Conservation (phyloP, 139 green algal species). For the Chlorella sorokiniana region DNA sequence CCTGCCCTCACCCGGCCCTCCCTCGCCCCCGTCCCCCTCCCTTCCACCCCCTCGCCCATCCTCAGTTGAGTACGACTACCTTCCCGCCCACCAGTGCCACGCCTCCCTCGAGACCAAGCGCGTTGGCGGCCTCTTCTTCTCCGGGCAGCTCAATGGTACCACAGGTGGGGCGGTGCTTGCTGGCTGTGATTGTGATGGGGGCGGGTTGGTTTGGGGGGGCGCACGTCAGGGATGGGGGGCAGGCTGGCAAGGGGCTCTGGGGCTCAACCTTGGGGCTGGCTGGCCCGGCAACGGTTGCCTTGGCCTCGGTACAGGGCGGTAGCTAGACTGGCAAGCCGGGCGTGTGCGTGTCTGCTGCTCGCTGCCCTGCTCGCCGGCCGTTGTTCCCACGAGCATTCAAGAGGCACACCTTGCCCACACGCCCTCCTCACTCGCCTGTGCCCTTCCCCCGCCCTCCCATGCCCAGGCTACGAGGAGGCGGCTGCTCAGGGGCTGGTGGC, state of each 20-base stretch:
- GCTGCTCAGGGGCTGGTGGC: constrained; percentile 91
- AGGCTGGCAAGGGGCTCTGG: too few species aligned
- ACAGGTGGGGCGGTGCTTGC: constrained; percentile 56
- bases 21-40: neutral
- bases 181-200: neutral
- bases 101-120: constrained; percentile 91
- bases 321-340: too few species aligned
- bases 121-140: constrained; percentile 93
- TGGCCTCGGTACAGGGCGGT: too few species aligned
- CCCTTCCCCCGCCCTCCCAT: neutral
- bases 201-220: neutral
- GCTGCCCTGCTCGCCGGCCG: too few species aligned
- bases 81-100: constrained; percentile 92
- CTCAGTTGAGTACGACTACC: constrained; percentile 98
- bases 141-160: constrained; percentile 97
- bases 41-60: neutral
- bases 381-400: too few species aligned
- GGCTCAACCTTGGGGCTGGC: too few species aligned
- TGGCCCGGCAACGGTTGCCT: too few species aligned
- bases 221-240: too few species aligned
- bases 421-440: neutral
- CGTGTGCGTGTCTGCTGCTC: too few species aligned
- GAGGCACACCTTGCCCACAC: neutral
- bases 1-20: neutral
- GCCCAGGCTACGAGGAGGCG: constrained; percentile 93